Conservation (phyloP, 1,284 basidiomycete species). For the Xanthoconium separans region DNA sequence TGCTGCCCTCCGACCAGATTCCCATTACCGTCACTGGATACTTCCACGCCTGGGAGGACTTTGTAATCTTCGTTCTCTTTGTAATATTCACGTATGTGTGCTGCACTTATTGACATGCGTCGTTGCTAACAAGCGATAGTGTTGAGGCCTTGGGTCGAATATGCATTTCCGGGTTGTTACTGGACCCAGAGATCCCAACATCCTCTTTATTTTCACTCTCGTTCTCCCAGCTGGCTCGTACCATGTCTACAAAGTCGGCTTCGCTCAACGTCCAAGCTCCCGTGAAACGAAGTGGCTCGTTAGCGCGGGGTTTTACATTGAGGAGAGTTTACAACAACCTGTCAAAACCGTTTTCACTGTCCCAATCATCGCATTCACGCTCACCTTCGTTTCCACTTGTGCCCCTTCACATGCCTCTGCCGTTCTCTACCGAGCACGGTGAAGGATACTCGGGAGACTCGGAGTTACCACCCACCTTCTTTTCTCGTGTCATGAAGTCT, state of each 20-base stretch:
- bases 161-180: conserved; percentile 86
- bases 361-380: conserved; percentile 20
- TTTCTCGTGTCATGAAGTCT: conserved; percentile 49
- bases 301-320: conserved; percentile 31
- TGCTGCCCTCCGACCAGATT: conserved; percentile 44
- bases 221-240: conserved; percentile 36
- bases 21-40: conserved; percentile 63
- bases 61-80: conserved; percentile 81
- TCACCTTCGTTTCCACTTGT: conserved; percentile 4
- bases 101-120: neutral
- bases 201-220: conserved; percentile 52
- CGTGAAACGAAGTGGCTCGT: conserved; percentile 18
- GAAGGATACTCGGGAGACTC: neutral
- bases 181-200: conserved; percentile 80
- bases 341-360: conserved; percentile 35
- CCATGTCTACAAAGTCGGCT: conserved; percentile 18
- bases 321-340: conserved; percentile 32
- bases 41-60: conserved; percentile 89
- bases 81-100: conserved; percentile 79
- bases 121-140: conserved; percentile 37
- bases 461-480: conserved; percentile 43
- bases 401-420: neutral
- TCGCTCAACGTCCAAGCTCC: conserved; percentile 3
- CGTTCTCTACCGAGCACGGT: neutral
- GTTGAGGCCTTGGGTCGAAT: conserved; percentile 89